Percentiles rank a stretch among this genome's conserved stretches.
These are phyloP conservation scores for Salix exigua DNA, from an alignment of 345 rosid genomes.

Conservation along the genomic window DNA sequence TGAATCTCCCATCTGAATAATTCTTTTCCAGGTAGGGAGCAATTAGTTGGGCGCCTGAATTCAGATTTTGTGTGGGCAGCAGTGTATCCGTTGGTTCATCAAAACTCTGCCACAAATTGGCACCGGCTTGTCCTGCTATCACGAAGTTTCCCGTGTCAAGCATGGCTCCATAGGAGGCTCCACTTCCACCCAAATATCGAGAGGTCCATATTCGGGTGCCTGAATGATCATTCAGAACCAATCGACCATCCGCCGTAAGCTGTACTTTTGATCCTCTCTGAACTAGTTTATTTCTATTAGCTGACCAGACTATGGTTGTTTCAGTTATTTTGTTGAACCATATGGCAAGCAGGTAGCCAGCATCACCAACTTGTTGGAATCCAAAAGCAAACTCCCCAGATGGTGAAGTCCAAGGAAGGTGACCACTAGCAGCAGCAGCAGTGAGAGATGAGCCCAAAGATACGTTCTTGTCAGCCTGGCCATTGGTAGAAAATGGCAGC, in stretches of 20 bases:
- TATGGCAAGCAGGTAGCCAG: constrained; percentile 31
- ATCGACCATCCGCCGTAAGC: constrained; percentile 29
- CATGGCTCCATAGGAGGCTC: constrained; percentile 39
- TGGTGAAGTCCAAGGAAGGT: constrained; percentile 35
- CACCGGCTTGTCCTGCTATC: constrained; percentile 11
- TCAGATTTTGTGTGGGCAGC: constrained; percentile 42
- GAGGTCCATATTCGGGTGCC: constrained; percentile 32
- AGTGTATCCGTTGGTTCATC: constrained; percentile 51
- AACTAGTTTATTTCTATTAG: constrained; percentile 27
- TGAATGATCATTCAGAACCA: constrained; percentile 36
- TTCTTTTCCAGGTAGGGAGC: constrained; percentile 27
- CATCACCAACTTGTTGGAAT: constrained; percentile 22
- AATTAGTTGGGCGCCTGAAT: constrained; percentile 7
- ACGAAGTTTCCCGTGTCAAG: constrained; percentile 57
- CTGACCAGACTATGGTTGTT: constrained; percentile 50
- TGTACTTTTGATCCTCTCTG: constrained; percentile 37
- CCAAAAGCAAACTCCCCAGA: constrained; percentile 56
- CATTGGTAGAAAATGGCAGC: constrained; percentile 16
- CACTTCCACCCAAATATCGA: not conserved
- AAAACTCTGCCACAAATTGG: constrained; percentile 47
- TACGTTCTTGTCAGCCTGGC: constrained; percentile 24
- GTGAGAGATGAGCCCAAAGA: constrained; percentile 26
- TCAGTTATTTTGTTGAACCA: constrained; percentile 42
- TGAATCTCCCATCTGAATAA: constrained; percentile 20
- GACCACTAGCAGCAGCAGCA: constrained; percentile 21